phyloP scores from a whole-genome alignment of 2,329 filamentous ascomycete genomes.

The Arachnopeziza araneosa region DNA sequence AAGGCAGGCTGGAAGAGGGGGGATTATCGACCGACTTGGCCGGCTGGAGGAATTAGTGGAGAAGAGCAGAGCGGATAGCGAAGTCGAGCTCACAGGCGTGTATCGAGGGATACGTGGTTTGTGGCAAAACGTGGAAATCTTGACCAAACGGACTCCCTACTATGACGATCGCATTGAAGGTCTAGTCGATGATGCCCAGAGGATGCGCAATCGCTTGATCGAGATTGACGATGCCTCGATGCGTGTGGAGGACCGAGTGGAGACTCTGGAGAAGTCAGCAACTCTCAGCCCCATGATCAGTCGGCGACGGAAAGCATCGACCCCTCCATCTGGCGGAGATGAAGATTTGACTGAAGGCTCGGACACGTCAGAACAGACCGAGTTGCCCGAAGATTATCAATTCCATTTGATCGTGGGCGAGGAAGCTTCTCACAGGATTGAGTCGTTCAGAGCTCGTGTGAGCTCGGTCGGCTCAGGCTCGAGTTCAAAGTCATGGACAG shows the following conservation, averaged over 20 bases:
- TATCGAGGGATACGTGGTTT: slow-evolving; percentile 50
- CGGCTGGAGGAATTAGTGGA: slow-evolving; percentile 51
- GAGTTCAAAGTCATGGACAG: slow-evolving; percentile 46
- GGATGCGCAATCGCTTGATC: slow-evolving; percentile 27
- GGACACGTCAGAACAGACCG: slow-evolving; percentile 8
- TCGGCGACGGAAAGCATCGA: slow-evolving; percentile 26
- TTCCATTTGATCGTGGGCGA: slow-evolving; percentile 11
- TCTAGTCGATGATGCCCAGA: slow-evolving; percentile 37
- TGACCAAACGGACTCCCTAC: slow-evolving; percentile 43
- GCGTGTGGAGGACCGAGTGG: slow-evolving; percentile 29
- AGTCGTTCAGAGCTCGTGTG: slow-evolving; percentile 19
- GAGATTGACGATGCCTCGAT: slow-evolving; percentile 32
- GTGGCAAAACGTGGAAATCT: slow-evolving; percentile 44
- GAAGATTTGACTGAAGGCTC: slow-evolving; percentile 8
- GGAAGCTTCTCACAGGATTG: slow-evolving; percentile 10
- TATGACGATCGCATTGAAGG: slow-evolving; percentile 51
- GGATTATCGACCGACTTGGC: slow-evolving; percentile 17
- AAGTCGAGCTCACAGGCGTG: slow-evolving; percentile 47
- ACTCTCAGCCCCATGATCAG: slow-evolving; percentile 8
- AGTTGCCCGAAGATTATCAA: slow-evolving; percentile 4
- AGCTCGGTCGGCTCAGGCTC: slow-evolving; percentile 16
- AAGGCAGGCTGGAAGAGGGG: slow-evolving; percentile 21
- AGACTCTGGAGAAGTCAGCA: slow-evolving; percentile 21
- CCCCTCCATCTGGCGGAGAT: slow-evolving; percentile 18
- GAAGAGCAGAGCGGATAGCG: slow-evolving; percentile 44